These are phyloP conservation scores for Musa troglodytarum DNA, from an alignment of 176 grass and related monocot genomes.

Conservation along the genomic window DNA sequence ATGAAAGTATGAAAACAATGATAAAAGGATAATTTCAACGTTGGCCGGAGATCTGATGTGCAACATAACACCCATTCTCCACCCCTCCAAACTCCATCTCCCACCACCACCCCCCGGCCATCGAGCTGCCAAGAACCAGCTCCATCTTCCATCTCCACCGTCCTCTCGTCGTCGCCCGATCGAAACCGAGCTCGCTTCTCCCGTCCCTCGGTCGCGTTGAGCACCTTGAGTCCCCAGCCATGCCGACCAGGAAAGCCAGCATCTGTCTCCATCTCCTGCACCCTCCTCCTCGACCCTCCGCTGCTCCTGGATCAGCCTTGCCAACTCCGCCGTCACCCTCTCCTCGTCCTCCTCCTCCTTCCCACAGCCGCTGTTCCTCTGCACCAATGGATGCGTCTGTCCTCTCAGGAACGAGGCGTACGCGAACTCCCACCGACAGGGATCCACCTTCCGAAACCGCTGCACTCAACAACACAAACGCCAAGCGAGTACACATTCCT, in stretches of 20 bases:
- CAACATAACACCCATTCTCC: neutral
- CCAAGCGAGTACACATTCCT: too few relatives aligned
- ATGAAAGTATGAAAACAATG: too few relatives aligned
- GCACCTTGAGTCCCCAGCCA: slow-evolving; percentile 41
- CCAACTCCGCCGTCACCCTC: slow-evolving; percentile 65
- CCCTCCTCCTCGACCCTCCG: slow-evolving; percentile 47
- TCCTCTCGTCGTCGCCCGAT: neutral
- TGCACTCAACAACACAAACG: slow-evolving; percentile 2
- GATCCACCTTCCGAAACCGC: slow-evolving; percentile 86
- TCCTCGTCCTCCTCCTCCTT: slow-evolving; percentile 20
- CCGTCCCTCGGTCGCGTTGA: slow-evolving; percentile 14
- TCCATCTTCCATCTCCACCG: too few relatives aligned
- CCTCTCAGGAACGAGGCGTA: slow-evolving; percentile 60
- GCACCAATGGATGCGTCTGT: slow-evolving; percentile 52
- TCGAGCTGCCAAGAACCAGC: neutral
- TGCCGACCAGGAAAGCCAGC: slow-evolving; percentile 68
- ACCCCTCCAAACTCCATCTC: neutral
- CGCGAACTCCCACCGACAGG: slow-evolving; percentile 68
- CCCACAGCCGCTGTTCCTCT: slow-evolving; percentile 26
- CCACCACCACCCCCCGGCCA: neutral
- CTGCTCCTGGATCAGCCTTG: slow-evolving; percentile 64
- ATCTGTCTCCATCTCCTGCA: slow-evolving; percentile 89
- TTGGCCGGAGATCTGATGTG: too few relatives aligned
- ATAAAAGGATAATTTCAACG: too few relatives aligned
- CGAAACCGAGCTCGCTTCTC: slow-evolving; percentile 1